Evolutionary conservation across 2,329 filamentous ascomycete genomes (phyloP).

Genomic region (Cladophialophora exuberans): DNA sequence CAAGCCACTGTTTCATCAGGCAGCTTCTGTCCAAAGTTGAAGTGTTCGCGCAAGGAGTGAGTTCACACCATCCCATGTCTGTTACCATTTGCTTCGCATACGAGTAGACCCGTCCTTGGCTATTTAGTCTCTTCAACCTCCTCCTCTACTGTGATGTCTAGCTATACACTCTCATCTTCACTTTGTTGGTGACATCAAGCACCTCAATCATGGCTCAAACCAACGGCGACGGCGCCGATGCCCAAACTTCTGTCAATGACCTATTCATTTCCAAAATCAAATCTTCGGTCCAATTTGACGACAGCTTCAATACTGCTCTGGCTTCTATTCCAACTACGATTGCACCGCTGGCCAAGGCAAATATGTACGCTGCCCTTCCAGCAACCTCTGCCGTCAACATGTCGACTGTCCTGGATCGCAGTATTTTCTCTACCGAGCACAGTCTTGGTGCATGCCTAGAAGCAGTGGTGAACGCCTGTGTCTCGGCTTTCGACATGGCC

Average conservation of each 20-base stretch:
- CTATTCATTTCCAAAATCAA: not conserved
- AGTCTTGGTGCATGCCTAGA: not conserved
- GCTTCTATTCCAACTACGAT: not conserved
- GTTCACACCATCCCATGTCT: too few relatives aligned
- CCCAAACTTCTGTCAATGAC: not conserved
- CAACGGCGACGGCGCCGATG: not conserved
- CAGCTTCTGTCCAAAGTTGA: too few relatives aligned
- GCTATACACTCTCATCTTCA: not conserved
- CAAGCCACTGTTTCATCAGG: too few relatives aligned
- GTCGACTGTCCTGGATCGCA: not conserved
- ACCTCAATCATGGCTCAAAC: not conserved
- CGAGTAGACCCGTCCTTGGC: too few relatives aligned
- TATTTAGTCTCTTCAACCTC: not conserved
- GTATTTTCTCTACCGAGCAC: not conserved
- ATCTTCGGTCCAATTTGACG: not conserved
- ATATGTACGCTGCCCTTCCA: not conserved
- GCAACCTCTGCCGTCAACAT: not conserved
- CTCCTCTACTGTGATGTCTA: not conserved
- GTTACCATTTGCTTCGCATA: too few relatives aligned
- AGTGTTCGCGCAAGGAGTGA: too few relatives aligned
- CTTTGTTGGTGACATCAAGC: too few relatives aligned
- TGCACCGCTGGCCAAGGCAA: not conserved
- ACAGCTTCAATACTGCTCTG: not conserved
- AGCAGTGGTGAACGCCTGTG: not conserved
- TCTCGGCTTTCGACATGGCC: not conserved